These are phyloP conservation scores for Vitis hybrid DNA, from an alignment of 177 flowering plant genomes.

Conservation along the genomic window DNA sequence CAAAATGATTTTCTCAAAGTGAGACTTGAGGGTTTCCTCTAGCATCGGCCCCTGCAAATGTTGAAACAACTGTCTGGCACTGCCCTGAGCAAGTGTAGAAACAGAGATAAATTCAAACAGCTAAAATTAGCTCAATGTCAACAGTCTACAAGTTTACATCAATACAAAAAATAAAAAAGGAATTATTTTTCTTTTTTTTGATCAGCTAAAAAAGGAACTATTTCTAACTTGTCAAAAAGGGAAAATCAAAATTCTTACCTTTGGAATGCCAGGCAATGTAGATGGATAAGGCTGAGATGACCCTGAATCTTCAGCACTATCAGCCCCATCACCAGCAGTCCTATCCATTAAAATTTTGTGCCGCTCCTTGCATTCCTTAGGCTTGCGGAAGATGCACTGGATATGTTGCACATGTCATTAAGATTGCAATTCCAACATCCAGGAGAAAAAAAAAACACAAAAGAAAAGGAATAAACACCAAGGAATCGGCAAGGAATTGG, in stretches of 20 bases:
- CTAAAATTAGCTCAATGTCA: not conserved
- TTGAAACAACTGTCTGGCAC: constrained; percentile 89
- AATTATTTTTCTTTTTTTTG: too few species aligned
- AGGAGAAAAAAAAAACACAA: not conserved
- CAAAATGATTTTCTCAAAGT: constrained; percentile 81
- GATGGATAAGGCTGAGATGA: constrained; percentile 94
- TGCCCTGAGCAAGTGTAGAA: constrained; percentile 55
- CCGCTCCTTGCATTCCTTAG: constrained; percentile 93
- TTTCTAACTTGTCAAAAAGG: not conserved
- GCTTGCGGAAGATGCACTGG: constrained; percentile 81
- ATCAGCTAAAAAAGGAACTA: not conserved
- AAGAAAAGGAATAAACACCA: not conserved
- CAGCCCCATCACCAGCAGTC: constrained; percentile 83
- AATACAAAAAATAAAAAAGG: constrained; percentile 7
- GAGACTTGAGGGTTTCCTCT: constrained; percentile 78
- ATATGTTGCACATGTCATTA: constrained; percentile 11
- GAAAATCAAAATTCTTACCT: constrained; percentile 38
- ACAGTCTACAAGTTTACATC: not conserved
- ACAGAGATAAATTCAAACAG: not conserved
- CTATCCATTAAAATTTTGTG: constrained; percentile 82
- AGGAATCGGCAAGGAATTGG: not conserved
- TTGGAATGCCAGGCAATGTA: constrained; percentile 93
- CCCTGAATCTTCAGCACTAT: constrained; percentile 97
- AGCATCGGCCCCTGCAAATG: constrained; percentile 85
- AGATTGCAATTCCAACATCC: not conserved